Evolutionary conservation across 805 yeast species (phyloP).

Genomic region (Sugiyamaella chiloensis): DNA sequence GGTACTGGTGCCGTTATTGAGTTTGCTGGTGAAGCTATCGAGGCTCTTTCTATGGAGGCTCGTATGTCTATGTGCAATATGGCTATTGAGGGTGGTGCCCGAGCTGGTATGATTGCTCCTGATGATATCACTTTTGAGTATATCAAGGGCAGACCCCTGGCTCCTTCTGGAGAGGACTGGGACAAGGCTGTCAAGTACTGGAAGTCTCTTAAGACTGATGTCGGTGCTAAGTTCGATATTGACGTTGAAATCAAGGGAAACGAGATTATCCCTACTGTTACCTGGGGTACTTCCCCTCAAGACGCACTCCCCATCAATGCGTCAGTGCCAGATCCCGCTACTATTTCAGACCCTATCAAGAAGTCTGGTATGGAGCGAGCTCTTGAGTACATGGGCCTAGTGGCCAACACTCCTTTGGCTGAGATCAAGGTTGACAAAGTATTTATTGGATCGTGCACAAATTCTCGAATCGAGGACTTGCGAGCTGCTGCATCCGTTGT

Average conservation of each 20-base stretch:
- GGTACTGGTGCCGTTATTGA: slow-evolving; percentile 98
- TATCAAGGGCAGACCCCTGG: slow-evolving; percentile 88
- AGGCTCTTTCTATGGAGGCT: slow-evolving; percentile 89
- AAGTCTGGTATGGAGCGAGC: slow-evolving; percentile 89
- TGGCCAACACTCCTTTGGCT: slow-evolving; percentile 72
- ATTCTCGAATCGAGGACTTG: slow-evolving; percentile 94
- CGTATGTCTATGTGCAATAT: slow-evolving; percentile 99
- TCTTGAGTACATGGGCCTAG: slow-evolving; percentile 85
- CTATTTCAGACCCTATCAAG: slow-evolving; percentile 57
- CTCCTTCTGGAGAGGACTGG: slow-evolving; percentile 94
- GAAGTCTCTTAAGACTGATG: slow-evolving; percentile 83
- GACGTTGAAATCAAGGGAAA: slow-evolving; percentile 77
- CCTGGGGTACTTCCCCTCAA: slow-evolving; percentile 99
- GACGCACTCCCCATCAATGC: slow-evolving; percentile 96
- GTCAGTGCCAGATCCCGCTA: slow-evolving; percentile 84
- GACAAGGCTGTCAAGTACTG: slow-evolving; percentile 90
- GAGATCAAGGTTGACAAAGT: slow-evolving; percentile 86
- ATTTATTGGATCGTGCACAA: slow-evolving; percentile 97
- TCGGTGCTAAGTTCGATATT: slow-evolving; percentile 83
- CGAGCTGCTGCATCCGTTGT: slow-evolving; percentile 94
- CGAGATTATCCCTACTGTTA: slow-evolving; percentile 91
- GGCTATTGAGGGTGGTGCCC: slow-evolving; percentile 99
- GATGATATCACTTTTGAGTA: slow-evolving; percentile 86
- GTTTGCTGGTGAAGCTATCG: slow-evolving; percentile 94
- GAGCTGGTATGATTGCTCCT: slow-evolving; percentile 99